These are phyloP conservation scores for Umbilicus rupestris DNA, from an alignment of 164 flowering plant species.

Conservation along the genomic window DNA sequence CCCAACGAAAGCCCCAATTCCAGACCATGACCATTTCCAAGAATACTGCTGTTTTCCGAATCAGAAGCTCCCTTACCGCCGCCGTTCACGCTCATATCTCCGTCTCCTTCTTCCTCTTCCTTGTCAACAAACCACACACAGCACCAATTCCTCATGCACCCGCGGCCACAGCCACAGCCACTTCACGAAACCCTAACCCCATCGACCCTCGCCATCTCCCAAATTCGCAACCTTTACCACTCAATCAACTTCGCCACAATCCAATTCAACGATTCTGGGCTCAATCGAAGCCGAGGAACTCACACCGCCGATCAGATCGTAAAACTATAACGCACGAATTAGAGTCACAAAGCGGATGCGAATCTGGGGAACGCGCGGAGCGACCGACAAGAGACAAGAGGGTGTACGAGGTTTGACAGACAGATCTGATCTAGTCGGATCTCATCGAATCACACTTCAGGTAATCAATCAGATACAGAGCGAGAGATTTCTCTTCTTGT, in stretches of 20 bases:
- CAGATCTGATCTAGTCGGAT: background rate
- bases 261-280: background rate
- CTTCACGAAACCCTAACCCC: background rate
- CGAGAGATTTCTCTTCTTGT: background rate
- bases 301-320: background rate
- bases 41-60: background rate
- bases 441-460: background rate
- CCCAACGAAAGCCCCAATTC: slow-evolving; percentile 14
- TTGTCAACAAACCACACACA: background rate
- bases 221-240: background rate
- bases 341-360: background rate
- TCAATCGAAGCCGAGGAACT: background rate
- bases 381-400: no score
- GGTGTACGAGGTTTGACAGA: background rate
- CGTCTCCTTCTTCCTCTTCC: background rate
- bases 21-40: slow-evolving; percentile 10
- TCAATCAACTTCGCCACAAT: background rate
- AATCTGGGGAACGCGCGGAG: background rate
- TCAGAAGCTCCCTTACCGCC: background rate
- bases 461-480: background rate
- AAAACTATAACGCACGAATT: background rate
- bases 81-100: background rate
- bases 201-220: background rate
- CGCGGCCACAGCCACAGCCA: background rate
- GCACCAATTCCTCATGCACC: background rate